Conservation (phyloP, 1,284 basidiomycete species). For the Psilocybe mexicana region DNA sequence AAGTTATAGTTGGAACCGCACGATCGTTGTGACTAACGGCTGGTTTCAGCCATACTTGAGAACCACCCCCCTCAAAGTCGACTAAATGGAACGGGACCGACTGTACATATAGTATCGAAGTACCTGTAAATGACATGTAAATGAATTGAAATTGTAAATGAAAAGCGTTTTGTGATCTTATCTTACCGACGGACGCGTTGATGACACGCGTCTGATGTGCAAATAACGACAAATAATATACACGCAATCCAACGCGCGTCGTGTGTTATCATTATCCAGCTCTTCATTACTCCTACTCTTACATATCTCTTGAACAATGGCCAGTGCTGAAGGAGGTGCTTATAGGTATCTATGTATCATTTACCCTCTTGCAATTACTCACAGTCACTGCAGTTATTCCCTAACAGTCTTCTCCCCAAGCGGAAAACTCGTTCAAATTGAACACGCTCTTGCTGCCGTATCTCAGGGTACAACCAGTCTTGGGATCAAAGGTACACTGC, state of each 20-base stretch:
- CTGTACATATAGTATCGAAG: slow-evolving; percentile 1
- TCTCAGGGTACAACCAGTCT: slow-evolving; percentile 96
- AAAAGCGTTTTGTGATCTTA: neutral
- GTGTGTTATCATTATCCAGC: slow-evolving; percentile 11
- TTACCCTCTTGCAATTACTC: slow-evolving; percentile 7
- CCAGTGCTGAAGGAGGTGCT: slow-evolving; percentile 74
- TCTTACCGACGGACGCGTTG: slow-evolving; percentile 9
- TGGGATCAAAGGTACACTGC: slow-evolving; percentile 88
- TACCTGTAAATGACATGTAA: neutral
- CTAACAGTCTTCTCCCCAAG: slow-evolving; percentile 99
- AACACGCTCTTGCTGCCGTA: slow-evolving; percentile 97
- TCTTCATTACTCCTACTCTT: slow-evolving; percentile 7
- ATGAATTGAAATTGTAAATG: neutral
- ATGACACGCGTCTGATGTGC: slow-evolving; percentile 2
- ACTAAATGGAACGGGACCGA: slow-evolving; percentile 22
- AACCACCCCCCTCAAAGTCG: slow-evolving; percentile 65
- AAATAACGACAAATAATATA: slow-evolving; percentile 18
- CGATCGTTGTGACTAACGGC: slow-evolving; percentile 2
- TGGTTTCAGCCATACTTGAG: slow-evolving; percentile 68
- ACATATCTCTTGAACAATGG: slow-evolving; percentile 45
- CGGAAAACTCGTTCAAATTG: slow-evolving; percentile 98
- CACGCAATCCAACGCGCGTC: slow-evolving; percentile 27
- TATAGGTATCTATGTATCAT: slow-evolving; percentile 60
- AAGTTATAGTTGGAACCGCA: slow-evolving; percentile 17
- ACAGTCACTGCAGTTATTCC: slow-evolving; percentile 75